A percentile compares a stretch with the other conserved stretches of the same genome.
phyloP scores from a whole-genome alignment of 495 filamentous ascomycete genomes.

The Penicillium manginii region DNA sequence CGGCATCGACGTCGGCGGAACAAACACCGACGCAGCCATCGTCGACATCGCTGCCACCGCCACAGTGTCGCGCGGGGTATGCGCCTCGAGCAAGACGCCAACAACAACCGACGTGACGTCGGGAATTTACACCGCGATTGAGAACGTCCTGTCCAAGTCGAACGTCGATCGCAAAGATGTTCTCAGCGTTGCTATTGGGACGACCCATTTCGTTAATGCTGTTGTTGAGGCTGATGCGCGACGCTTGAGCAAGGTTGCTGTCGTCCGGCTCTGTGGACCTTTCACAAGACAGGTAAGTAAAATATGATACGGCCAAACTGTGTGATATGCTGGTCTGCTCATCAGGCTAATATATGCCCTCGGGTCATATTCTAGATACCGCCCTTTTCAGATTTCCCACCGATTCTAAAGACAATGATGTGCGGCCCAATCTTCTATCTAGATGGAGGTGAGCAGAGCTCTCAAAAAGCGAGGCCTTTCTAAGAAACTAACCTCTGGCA shows the following conservation, averaged over 20 bases:
- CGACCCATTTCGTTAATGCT: slow-evolving; percentile 67
- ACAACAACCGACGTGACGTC: slow-evolving; percentile 60
- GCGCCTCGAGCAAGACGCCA: slow-evolving; percentile 58
- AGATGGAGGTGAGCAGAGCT: slow-evolving; percentile 33
- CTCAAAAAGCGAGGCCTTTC: neutral
- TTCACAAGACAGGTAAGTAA: slow-evolving; percentile 44
- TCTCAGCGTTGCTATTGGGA: slow-evolving; percentile 63
- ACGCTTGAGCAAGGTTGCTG: slow-evolving; percentile 56
- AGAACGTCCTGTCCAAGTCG: slow-evolving; percentile 46
- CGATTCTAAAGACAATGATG: slow-evolving; percentile 34
- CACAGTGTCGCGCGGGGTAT: slow-evolving; percentile 44
- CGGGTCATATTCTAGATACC: slow-evolving; percentile 37
- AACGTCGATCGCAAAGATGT: slow-evolving; percentile 43
- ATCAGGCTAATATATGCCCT: neutral
- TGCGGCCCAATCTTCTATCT: slow-evolving; percentile 41
- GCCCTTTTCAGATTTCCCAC: slow-evolving; percentile 55
- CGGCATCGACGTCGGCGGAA: slow-evolving; percentile 44
- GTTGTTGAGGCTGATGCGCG: slow-evolving; percentile 59
- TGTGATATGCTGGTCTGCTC: neutral
- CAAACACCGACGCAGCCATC: slow-evolving; percentile 65
- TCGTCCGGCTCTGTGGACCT: slow-evolving; percentile 56
- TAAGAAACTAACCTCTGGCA: too few species aligned
- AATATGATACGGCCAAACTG: too few species aligned
- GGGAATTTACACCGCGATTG: slow-evolving; percentile 56
- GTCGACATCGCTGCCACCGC: slow-evolving; percentile 52